Evolutionary conservation across 371 early-diverging fungal genomes (phyloP).

Genomic region (Zychaea mexicana): DNA sequence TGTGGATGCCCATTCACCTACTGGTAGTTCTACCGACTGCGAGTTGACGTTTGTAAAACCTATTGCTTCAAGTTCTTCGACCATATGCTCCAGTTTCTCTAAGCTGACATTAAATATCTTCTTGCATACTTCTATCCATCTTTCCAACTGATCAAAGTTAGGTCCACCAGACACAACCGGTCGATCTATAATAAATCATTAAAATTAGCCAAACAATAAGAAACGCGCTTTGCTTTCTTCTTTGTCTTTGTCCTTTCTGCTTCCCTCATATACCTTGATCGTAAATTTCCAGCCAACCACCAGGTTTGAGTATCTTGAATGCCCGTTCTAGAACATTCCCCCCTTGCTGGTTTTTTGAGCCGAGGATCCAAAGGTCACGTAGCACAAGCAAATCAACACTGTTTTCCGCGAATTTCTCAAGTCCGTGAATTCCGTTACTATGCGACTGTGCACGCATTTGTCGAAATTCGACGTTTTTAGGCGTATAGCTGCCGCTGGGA

Average conservation of each 20-base stretch:
- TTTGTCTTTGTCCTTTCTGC: not conserved
- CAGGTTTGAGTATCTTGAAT: conserved; percentile 1
- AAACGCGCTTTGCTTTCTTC: not conserved
- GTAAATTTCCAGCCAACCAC: conserved; percentile 12
- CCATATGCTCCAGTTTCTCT: not conserved
- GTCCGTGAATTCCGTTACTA: not conserved
- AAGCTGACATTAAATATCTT: not conserved
- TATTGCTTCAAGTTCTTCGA: not conserved
- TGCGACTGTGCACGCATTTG: not conserved
- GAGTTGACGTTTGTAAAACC: not conserved
- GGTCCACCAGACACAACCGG: not conserved
- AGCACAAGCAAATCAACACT: not conserved
- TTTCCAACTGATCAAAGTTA: not conserved
- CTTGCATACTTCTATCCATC: not conserved
- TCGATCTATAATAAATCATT: not conserved
- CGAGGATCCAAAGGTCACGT: conserved; percentile 5
- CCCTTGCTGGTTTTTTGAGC: not conserved
- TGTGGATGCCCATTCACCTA: conserved; percentile 8
- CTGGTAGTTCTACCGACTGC: conserved; percentile 2
- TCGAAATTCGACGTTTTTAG: not conserved
- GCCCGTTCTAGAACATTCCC: not conserved
- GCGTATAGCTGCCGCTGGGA: not conserved
- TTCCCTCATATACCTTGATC: not conserved
- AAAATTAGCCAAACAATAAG: no score
- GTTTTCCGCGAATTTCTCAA: not conserved